Evolutionary conservation across 306 rosid species (phyloP), one percentile per base, ranked within the genome.

Genomic region (Coriaria nepalensis): DNA sequence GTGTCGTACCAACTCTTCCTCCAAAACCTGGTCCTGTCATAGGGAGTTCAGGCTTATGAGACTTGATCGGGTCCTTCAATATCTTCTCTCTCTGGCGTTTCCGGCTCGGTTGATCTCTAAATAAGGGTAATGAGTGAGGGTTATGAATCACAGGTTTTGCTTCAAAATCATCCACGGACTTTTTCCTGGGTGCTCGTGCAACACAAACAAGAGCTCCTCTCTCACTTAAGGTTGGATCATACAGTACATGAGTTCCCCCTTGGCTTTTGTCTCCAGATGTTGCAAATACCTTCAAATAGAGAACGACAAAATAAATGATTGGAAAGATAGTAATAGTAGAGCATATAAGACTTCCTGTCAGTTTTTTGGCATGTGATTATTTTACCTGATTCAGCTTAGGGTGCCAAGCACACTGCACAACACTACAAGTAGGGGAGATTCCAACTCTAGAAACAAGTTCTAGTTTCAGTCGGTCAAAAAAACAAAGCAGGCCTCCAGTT

Each of bases 121-220:
- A 90, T 40, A 84, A 63, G 6, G 95, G 97, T n/a, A 88, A 65
- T 29, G 97, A 78, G 35, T 81, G 97, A 40, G 97, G 97, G 60
- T 90, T 84, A 78, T 90, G 93, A 49, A 84, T 70, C 32, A 84
- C 93, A 40, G 93, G 97, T 49, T 78, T 90, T 41, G 86, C 84
- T 73, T 48, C 95, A 59, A 84, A 81, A 62, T 90, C 97, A 60
- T 90, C 97, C 7, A 78, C 52, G 20, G 95, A 90, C 61, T 81
- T 81, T 72, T 73, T 84, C 86, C 93, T 72, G 2, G 97, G 95
- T 34, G 97, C 97, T 35, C 95, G 84, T 5, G 93, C 95, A 65
- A 84, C 93, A 61, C 97, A 90, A 40, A 90, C 95, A 50, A 90
- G 95, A 65, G 97, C 97, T 59, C 95, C 97, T 75, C 73, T 84